Base-by-base conservation (phyloP, 1,284 basidiomycete genomes). In the Ceratobasidium sp. region DNA sequence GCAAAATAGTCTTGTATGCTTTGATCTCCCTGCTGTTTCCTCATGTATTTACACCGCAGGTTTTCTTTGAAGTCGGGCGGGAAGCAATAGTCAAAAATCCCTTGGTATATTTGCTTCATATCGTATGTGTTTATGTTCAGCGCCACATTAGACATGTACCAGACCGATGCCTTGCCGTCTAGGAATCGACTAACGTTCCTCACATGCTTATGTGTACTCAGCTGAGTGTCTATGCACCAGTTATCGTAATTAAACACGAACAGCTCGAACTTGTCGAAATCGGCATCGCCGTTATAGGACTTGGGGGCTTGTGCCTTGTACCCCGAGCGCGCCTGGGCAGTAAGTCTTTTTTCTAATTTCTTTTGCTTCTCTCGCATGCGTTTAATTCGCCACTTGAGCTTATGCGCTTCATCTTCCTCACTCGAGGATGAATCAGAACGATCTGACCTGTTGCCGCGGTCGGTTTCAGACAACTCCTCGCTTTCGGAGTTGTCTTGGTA, bases 51-150 rank as follows among this genome's bases (percentile, higher is more conserved):
- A 7, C 76, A 65, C 0, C 77, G 64, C 74, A 79, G 76, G 37
- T 79, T 73, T 1, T 78, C 51, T 1, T 81, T 77, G 75, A 82
- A 86, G 41, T 84, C 79, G 0, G 81, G 72, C 0, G 84, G 84
- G 79, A 86, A 86, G 65, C 85, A 85, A 74, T 84, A 83, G 75
- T 86, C 81, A 74, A 84, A 86, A 2, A 86, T 37, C 41, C 29
- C 54, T 41, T 62, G 29, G 19, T 63, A 64, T 24, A 63, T 43
- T 8, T 4, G 54, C n/a, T 64, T 46, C 34, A 75, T 59, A 3
- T 37, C 43, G 22, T 62, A 73, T 16, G 5, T 5, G 13, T 56
- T 53, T 1, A 49, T n/a, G 27, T 69, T 62, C 22, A 39, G 51
- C 19, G 74, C 62, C 14, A 58, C 62, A 34, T 65, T 41, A 6